Percentiles rank a stretch among this genome's conserved stretches.
phyloP scores from a whole-genome alignment of 768 basidiomycete genomes.

The Pisolithus tinctorius region DNA sequence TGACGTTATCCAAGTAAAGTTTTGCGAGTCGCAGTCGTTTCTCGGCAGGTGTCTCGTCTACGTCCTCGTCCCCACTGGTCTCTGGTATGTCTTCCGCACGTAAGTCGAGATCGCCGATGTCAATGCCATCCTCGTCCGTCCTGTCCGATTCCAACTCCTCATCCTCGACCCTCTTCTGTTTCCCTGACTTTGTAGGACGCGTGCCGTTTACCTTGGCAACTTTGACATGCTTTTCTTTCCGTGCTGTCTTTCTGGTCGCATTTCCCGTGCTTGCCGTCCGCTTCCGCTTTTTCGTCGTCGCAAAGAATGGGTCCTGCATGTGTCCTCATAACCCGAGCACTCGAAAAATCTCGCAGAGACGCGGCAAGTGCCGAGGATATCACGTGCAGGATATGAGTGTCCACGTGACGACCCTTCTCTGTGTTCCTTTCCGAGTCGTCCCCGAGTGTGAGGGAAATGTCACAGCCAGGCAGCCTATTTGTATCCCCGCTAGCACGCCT shows the following conservation, averaged over 20 bases:
- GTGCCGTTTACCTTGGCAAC: slow-evolving; percentile 19
- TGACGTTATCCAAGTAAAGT: slow-evolving; percentile 81
- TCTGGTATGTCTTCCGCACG: slow-evolving; percentile 48
- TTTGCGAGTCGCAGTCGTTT: slow-evolving; percentile 89
- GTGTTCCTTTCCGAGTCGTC: neutral
- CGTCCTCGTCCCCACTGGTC: slow-evolving; percentile 76
- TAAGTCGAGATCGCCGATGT: slow-evolving; percentile 72
- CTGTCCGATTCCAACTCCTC: slow-evolving; percentile 66
- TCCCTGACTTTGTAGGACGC: slow-evolving; percentile 9
- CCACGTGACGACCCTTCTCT: slow-evolving; percentile 4
- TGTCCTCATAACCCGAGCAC: neutral
- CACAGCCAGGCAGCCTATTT: neutral
- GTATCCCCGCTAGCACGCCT: neutral
- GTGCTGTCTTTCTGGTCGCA: slow-evolving; percentile 19
- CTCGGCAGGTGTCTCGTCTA: slow-evolving; percentile 86
- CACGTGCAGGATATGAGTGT: slow-evolving; percentile 5
- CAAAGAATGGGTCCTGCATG: slow-evolving; percentile 86
- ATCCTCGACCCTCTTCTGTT: slow-evolving; percentile 30
- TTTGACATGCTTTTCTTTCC: slow-evolving; percentile 2
- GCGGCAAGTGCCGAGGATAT: slow-evolving; percentile 7
- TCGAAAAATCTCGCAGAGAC: slow-evolving; percentile 14
- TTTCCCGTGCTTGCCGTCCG: slow-evolving; percentile 33
- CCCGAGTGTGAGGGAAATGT: neutral
- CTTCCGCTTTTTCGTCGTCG: slow-evolving; percentile 55
- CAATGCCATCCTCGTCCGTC: slow-evolving; percentile 45